Base-by-base conservation (phyloP, 1,284 basidiomycete genomes). In the Pseudozyma thailandica region DNA sequence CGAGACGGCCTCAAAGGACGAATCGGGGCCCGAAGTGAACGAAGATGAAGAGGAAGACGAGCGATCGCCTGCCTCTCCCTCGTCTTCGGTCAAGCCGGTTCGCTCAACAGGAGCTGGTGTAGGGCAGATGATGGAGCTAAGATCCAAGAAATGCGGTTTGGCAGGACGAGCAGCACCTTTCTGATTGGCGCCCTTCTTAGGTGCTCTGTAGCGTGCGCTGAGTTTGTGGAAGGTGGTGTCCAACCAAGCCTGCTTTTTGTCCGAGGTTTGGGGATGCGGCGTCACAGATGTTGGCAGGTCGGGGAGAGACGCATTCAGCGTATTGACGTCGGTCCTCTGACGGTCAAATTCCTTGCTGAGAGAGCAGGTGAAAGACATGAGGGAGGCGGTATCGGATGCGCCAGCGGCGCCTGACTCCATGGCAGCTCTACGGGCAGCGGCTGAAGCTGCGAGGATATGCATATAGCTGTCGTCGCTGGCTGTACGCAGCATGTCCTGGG, bases 121-220 rank as follows among this genome's bases (percentile, higher is more conserved):
- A 0, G 71, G 71, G 37, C 52, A 69, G 38, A 73, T 69, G 60
- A 69, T 52, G 26, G 53, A 52, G 65, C 71, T 73, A 12, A 73
- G 50, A 28, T 73, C 71, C 43, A 73, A 53, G 31, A 73, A 73
- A 50, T 73, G 71, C 12, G 71, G 71, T 23, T 73, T 73, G 33
- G 21, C 30, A 7, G 48, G 30, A n/a, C 41, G 43, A 18, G 30
- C 25, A 6, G 51, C 7, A 20, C 42, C 50, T 21, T 54, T 53
- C 20, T 25, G 26, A 7, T 21, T 37, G 12, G 44, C 52, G 8
- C 50, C 44, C 30, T 61, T 61, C 38, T 63, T 63, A 15, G 48
- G 41, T 15, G 52, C 43, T n/a, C 70, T 43, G 33, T 69, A 61
- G 16, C 46, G 41, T 2, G 53, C 60, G 16, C 53, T 64, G 35